These are phyloP conservation scores for Achaetomiella virescens DNA, from an alignment of 495 filamentous ascomycete genomes.

Conservation along the genomic window DNA sequence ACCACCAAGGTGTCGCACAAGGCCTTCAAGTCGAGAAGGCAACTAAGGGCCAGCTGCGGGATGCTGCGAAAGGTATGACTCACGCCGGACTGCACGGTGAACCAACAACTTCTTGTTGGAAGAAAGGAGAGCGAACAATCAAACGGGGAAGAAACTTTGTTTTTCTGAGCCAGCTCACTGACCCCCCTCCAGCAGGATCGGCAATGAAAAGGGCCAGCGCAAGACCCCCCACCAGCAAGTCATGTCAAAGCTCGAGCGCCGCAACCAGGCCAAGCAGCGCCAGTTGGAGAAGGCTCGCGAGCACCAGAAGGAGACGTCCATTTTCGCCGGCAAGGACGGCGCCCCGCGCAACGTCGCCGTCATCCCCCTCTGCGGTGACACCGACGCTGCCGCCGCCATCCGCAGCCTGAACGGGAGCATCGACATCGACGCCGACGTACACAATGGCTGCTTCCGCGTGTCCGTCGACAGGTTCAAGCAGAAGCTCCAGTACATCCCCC, in stretches of 20 bases:
- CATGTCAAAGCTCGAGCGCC: conserved; percentile 92
- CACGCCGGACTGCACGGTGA: conserved; percentile 4
- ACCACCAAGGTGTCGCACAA: conserved; percentile 85
- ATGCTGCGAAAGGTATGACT: conserved; percentile 68
- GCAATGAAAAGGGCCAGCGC: conserved; percentile 53
- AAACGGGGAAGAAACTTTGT: not conserved
- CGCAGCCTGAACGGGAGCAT: conserved; percentile 66
- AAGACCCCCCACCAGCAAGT: conserved; percentile 92
- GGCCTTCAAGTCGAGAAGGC: conserved; percentile 84
- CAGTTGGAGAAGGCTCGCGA: conserved; percentile 75
- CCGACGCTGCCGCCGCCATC: conserved; percentile 61
- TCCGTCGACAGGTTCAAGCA: conserved; percentile 88
- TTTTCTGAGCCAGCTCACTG: not conserved
- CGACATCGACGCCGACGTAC: conserved; percentile 66
- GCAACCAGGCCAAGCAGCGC: conserved; percentile 86
- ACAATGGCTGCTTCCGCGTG: conserved; percentile 52
- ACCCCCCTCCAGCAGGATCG: conserved; percentile 29
- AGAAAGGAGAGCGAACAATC: too few relatives aligned
- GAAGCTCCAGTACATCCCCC: conserved; percentile 74
- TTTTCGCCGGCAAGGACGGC: conserved; percentile 79
- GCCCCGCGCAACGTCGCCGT: conserved; percentile 90
- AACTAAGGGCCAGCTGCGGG: conserved; percentile 77
- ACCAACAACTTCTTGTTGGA: not conserved
- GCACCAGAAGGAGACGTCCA: conserved; percentile 62
- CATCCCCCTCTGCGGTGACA: conserved; percentile 69